Percentiles rank a stretch among this genome's conserved stretches.
phyloP scores from a whole-genome alignment of 163 green algal genomes.

The Coccomyxa subellipsoidea region DNA sequence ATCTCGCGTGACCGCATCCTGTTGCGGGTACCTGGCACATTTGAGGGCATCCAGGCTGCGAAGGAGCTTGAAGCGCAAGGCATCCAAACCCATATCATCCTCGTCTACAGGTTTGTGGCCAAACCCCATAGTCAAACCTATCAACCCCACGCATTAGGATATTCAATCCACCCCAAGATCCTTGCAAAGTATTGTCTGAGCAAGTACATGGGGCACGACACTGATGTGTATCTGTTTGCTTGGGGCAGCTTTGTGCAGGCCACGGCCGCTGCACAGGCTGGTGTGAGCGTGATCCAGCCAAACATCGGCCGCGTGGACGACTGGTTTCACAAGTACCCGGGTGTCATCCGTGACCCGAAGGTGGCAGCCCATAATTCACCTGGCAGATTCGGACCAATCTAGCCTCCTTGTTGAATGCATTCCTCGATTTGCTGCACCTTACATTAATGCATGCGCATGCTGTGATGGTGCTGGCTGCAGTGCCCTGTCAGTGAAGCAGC shows the following conservation, averaged over 20 bases:
- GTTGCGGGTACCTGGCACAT: conserved; percentile 63
- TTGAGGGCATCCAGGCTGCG: conserved; percentile 55
- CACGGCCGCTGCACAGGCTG: conserved; percentile 69
- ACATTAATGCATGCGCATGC: not conserved
- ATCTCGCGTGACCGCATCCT: conserved; percentile 42
- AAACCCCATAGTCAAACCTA: no score
- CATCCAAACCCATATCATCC: conserved; percentile 48
- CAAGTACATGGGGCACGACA: no score
- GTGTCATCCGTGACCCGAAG: conserved; percentile 65
- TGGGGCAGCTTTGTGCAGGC: conserved; percentile 59
- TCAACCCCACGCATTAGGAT: no score
- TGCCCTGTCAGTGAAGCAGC: conserved; percentile 9
- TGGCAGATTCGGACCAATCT: no score
- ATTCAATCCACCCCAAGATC: no score
- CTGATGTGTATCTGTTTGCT: no score
- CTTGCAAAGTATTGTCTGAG: no score
- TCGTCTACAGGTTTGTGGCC: conserved; percentile 49
- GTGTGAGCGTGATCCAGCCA: conserved; percentile 76
- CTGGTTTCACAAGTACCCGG: conserved; percentile 82
- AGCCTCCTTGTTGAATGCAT: no score
- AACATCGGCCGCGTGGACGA: conserved; percentile 79
- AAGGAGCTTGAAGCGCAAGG: conserved; percentile 53
- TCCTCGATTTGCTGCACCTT: no score
- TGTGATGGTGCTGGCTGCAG: not conserved
- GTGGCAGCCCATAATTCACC: no score